Evolutionary conservation across 768 basidiomycete species (phyloP).

Genomic region (Trametes meyenii): DNA sequence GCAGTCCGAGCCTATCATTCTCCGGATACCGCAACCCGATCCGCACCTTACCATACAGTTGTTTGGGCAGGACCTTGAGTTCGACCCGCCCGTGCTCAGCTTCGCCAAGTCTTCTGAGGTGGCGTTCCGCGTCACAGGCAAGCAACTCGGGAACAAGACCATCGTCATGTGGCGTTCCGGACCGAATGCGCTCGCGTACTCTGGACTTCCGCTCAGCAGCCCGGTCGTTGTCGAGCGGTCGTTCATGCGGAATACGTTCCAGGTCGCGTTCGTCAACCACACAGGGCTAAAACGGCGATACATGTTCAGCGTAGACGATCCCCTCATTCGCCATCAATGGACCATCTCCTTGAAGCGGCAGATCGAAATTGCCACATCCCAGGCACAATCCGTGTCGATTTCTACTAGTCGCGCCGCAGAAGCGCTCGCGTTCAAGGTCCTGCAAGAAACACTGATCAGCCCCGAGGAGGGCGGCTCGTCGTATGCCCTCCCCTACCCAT

Average conservation of each 20-base stretch:
- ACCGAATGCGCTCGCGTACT: constrained; percentile 79
- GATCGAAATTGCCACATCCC: constrained; percentile 50
- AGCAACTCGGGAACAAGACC: constrained; percentile 77
- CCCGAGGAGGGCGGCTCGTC: constrained; percentile 26
- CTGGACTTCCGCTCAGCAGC: constrained; percentile 78
- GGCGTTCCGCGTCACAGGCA: constrained; percentile 91
- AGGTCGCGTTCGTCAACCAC: constrained; percentile 80
- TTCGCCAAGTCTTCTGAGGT: constrained; percentile 80
- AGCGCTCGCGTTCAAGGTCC: constrained; percentile 75
- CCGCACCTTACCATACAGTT: constrained; percentile 81
- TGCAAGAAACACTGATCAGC: constrained; percentile 82
- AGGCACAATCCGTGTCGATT: constrained; percentile 25
- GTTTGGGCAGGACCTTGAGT: constrained; percentile 83
- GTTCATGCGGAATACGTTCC: constrained; percentile 97
- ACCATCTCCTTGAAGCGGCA: constrained; percentile 65
- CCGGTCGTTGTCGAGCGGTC: constrained; percentile 83
- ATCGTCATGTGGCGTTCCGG: constrained; percentile 86
- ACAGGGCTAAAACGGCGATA: constrained; percentile 76
- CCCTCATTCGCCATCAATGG: constrained; percentile 76
- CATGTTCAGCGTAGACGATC: constrained; percentile 92
- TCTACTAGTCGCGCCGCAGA: constrained; percentile 45
- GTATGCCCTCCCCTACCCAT: constrained; percentile 12
- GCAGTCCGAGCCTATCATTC: constrained; percentile 85
- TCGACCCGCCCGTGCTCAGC: constrained; percentile 82
- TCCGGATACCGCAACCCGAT: constrained; percentile 86